A percentile compares a stretch with the other conserved stretches of the same genome.
Evolutionary conservation across 768 basidiomycete genomes (phyloP).

Genomic region (Solioccasus polychromus): DNA sequence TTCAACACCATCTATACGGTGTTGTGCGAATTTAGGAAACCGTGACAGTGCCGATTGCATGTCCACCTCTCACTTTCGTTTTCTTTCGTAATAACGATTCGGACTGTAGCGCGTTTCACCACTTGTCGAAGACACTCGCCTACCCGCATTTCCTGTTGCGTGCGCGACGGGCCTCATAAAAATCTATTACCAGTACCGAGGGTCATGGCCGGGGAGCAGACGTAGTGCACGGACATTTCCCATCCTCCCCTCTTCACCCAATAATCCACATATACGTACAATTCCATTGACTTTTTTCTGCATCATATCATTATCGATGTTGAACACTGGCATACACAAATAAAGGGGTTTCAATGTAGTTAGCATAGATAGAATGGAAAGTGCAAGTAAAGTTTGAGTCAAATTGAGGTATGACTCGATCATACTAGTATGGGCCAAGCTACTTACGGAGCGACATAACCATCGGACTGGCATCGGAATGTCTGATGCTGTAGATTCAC

Average conservation of each 20-base stretch:
- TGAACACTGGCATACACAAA: constrained; percentile 17
- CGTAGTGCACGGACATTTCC: constrained; percentile 39
- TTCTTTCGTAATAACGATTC: background rate
- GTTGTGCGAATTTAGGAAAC: constrained; percentile 92
- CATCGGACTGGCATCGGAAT: constrained; percentile 5
- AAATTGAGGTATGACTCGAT: constrained; percentile 1
- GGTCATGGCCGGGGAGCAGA: constrained; percentile 31
- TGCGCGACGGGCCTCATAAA: constrained; percentile 8
- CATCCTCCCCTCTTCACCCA: constrained; percentile 24
- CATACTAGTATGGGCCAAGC: too few relatives aligned
- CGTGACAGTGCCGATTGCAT: constrained; percentile 33
- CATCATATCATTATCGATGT: constrained; percentile 29
- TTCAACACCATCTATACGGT: constrained; percentile 99
- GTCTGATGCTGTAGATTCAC: constrained; percentile 25
- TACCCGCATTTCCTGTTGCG: background rate
- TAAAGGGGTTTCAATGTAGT: background rate
- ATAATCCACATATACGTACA: constrained; percentile 27
- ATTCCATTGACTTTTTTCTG: constrained; percentile 19
- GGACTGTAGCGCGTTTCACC: background rate
- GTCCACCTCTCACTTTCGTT: background rate
- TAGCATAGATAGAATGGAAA: constrained; percentile 2
- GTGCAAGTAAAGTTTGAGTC: background rate
- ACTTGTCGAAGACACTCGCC: constrained; percentile 3
- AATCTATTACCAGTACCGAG: constrained; percentile 27
- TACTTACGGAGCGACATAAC: too few relatives aligned